phyloP scores from a whole-genome alignment of 352 stramenopile genomes.

The Saprolegnia parasitica region DNA sequence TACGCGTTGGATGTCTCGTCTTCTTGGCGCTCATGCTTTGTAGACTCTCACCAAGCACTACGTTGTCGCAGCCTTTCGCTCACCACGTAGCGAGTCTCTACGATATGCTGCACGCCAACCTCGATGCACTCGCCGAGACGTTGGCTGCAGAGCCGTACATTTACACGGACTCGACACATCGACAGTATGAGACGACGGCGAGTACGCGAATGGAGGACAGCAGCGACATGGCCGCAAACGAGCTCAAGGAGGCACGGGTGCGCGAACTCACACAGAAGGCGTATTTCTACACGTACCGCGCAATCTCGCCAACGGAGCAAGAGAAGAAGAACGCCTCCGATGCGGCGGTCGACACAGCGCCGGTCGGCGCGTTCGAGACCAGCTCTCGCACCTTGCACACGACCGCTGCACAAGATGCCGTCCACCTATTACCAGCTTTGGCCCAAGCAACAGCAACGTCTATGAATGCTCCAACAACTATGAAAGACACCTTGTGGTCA shows the following conservation, averaged over 20 bases:
- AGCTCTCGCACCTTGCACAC: too few relatives aligned
- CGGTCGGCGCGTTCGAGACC: too few relatives aligned
- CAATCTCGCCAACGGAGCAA: neutral
- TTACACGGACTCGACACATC: neutral
- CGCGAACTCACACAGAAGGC: slow-evolving; percentile 1
- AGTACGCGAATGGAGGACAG: neutral
- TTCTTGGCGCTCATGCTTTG: neutral
- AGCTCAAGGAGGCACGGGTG: neutral
- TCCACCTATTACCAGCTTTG: too few relatives aligned
- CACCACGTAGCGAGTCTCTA: slow-evolving; percentile 23
- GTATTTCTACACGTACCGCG: neutral
- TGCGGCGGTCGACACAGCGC: too few relatives aligned
- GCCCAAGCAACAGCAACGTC: too few relatives aligned
- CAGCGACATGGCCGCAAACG: neutral
- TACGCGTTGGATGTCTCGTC: too few relatives aligned
- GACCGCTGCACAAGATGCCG: too few relatives aligned
- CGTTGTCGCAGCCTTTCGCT: neutral
- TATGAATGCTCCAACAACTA: too few relatives aligned
- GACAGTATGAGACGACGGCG: neutral
- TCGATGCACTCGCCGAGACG: slow-evolving; percentile 17
- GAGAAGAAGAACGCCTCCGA: neutral
- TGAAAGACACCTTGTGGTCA: too few relatives aligned
- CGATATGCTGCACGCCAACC: slow-evolving; percentile 28
- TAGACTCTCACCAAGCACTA: neutral
- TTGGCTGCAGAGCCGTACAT: slow-evolving; percentile 1